Base-by-base conservation (phyloP, 306 rosid species). In the Vigna nakashimae region DNA sequence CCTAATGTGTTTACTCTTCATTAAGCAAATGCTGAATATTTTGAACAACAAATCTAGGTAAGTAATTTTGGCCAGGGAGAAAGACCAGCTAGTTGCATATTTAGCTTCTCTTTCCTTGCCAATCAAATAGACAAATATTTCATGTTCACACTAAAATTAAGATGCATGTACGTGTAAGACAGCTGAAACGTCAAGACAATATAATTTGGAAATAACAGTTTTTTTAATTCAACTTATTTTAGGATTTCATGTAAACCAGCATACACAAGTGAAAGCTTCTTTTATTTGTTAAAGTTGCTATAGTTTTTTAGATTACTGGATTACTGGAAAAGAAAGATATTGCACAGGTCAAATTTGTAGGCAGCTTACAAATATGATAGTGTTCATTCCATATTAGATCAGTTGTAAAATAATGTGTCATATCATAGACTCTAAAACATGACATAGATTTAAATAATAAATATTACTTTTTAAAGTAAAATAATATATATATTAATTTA, bases 21-120 rank as follows among this genome's bases (percentile, higher is more conserved):
- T 56, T 20, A 7, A 55, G 15, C 40, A 43, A 14, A 38, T 72
- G 16, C 42, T 40, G 15, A 24, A 34, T 53, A 50, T 53, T 53
- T 52, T 36, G 49, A 70, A 50, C 18, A 34, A 71, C 75, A 9
- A 52, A 71, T 51, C 17, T 70, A 28, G 30, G 5, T 53, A 38
- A 16, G 74, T 50, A 15, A 26, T 57, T 20, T 56, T 57, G 59
- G 57, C 49, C 16, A 9, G 22, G 45, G 2, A 40, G 11, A 8
- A 73, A 57, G 56, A 42, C 15, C 1, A 20, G 28, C 68, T 9
- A 26, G 26, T n/a, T 6, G 42, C 7, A 6, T 36, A 36, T 36
- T 48, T 69, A 45, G 15, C 7, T 68, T 45, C 24, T 56, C 43
- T 56, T 16, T 24, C 14, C 0, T 46, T 22, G 8, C 2, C 12